phyloP scores from a whole-genome alignment of 192 early-diverging fungal genomes.

The Diversispora epigaea region DNA sequence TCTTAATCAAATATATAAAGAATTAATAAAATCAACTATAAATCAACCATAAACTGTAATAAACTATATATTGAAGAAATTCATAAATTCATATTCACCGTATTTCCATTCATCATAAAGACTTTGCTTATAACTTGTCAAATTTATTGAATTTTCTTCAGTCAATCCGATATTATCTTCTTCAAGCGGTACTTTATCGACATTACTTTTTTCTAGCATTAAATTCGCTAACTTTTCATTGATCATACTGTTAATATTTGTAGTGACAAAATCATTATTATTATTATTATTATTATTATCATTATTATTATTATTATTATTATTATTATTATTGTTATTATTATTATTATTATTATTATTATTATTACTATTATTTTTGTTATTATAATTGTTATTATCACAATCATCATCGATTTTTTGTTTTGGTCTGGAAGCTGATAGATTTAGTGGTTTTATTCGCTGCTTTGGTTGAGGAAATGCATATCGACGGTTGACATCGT shows the following conservation, averaged over 20 bases:
- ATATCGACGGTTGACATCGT: background rate
- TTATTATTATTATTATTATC: background rate
- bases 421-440: conserved; percentile 19
- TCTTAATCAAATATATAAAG: too few relatives aligned
- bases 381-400: background rate
- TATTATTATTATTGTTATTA: background rate
- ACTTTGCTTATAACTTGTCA: too few relatives aligned
- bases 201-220: background rate
- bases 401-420: background rate
- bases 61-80: too few relatives aligned
- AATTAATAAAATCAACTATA: too few relatives aligned
- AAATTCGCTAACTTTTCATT: background rate
- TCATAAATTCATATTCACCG: too few relatives aligned
- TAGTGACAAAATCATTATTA: background rate
- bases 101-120: too few relatives aligned
- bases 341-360: background rate
- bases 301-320: background rate
- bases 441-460: background rate
- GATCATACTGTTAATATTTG: background rate
- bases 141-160: too few relatives aligned
- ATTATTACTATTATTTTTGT: background rate
- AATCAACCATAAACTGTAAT: too few relatives aligned
- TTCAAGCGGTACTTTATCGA: too few relatives aligned
- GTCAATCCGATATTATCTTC: background rate
- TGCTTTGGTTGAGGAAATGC: conserved; percentile 11